Evolutionary conservation across 768 basidiomycete species (phyloP).

Genomic region (Lentinula sp.): DNA sequence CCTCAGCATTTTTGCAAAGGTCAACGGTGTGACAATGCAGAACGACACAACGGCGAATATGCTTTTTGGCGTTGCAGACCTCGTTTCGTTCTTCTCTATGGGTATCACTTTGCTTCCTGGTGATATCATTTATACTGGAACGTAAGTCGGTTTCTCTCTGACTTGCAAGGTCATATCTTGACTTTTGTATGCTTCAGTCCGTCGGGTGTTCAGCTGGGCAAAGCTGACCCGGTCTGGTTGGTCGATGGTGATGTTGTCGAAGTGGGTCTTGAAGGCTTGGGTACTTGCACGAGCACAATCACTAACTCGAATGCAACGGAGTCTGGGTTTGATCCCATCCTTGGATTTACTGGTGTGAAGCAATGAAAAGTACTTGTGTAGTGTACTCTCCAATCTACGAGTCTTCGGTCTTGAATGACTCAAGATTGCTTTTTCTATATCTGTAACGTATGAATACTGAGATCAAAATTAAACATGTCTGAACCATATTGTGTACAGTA

Average conservation of each 20-base stretch:
- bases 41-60: slow-evolving; percentile 35
- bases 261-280: slow-evolving; percentile 30
- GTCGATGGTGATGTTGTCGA: slow-evolving; percentile 32
- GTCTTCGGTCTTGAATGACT: too few species aligned
- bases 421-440: too few species aligned
- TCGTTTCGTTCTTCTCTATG: slow-evolving; percentile 39
- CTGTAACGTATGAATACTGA: too few species aligned
- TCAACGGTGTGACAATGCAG: slow-evolving; percentile 31
- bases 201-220: slow-evolving; percentile 27
- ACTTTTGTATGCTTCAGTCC: slow-evolving; percentile 17
- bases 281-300: slow-evolving; percentile 27
- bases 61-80: slow-evolving; percentile 34
- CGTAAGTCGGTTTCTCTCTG: slow-evolving; percentile 18
- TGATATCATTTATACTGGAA: slow-evolving; percentile 39
- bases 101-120: slow-evolving; percentile 34
- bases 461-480: too few species aligned
- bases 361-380: background rate
- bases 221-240: slow-evolving; percentile 27
- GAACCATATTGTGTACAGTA: too few species aligned
- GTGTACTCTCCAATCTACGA: too few species aligned
- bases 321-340: slow-evolving; percentile 1
- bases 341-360: background rate
- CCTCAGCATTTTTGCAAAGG: slow-evolving; percentile 35
- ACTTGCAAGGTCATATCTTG: background rate
- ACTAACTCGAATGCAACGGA: background rate